phyloP scores from a whole-genome alignment of 495 filamentous ascomycete species.

The Recurvomyces mirabilis region DNA sequence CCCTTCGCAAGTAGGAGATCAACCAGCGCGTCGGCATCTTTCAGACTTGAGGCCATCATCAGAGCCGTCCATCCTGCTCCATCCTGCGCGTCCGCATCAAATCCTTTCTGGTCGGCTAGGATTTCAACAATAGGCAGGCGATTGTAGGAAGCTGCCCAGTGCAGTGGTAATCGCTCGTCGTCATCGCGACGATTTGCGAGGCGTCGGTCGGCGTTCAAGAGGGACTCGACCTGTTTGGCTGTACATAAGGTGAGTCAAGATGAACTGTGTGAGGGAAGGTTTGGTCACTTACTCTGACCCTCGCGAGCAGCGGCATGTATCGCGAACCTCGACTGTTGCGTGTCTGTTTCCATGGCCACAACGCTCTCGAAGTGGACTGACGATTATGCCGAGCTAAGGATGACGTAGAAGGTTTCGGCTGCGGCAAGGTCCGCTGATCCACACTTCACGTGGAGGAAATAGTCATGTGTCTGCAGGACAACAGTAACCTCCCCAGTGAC shows the following conservation, averaged over 20 bases:
- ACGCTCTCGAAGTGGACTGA: not conserved
- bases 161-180: slow-evolving; percentile 83
- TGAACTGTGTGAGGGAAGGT: slow-evolving; percentile 24
- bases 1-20: slow-evolving; percentile 68
- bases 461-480: no score
- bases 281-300: slow-evolving; percentile 56
- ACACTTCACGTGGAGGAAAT: no score
- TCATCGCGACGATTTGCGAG: slow-evolving; percentile 64
- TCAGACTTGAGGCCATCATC: slow-evolving; percentile 81
- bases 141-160: slow-evolving; percentile 89
- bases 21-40: slow-evolving; percentile 55
- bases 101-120: slow-evolving; percentile 55
- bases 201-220: slow-evolving; percentile 61
- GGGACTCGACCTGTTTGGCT: slow-evolving; percentile 18
- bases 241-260: slow-evolving; percentile 65
- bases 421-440: no score
- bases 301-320: slow-evolving; percentile 85
- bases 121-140: slow-evolving; percentile 61
- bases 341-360: slow-evolving; percentile 14
- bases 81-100: slow-evolving; percentile 87
- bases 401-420: no score
- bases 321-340: slow-evolving; percentile 51
- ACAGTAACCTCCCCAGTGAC: no score
- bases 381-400: not conserved
- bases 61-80: slow-evolving; percentile 86